phyloP scores from a whole-genome alignment of 2,329 filamentous ascomycete species.

The Colletotrichum musae region DNA sequence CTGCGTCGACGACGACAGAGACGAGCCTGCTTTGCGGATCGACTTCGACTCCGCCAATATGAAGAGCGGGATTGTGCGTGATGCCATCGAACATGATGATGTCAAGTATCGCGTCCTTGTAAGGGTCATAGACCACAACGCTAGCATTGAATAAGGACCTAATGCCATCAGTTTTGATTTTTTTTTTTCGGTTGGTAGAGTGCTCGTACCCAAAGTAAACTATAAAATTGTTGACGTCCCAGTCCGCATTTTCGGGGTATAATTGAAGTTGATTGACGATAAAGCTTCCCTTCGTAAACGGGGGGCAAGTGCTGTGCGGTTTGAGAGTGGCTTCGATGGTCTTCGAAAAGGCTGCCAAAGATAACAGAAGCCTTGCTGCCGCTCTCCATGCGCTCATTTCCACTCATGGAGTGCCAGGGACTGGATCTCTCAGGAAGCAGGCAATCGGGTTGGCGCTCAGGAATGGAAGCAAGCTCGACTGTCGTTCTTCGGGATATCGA shows the following conservation, averaged over 20 bases:
- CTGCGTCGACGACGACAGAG: constrained; percentile 41
- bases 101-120: constrained; percentile 38
- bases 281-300: constrained; percentile 44
- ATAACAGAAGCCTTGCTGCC: neutral
- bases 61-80: constrained; percentile 37
- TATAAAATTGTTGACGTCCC: constrained; percentile 49
- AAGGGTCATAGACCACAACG: constrained; percentile 43
- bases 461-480: too few species aligned
- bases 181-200: too few species aligned
- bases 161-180: neutral
- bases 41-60: constrained; percentile 41
- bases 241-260: constrained; percentile 55
- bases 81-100: constrained; percentile 41
- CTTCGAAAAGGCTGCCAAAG: neutral
- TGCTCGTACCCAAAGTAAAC: constrained; percentile 49
- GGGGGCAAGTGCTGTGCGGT: constrained; percentile 36
- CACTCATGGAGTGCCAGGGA: too few species aligned
- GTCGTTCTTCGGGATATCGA: too few species aligned
- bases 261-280: constrained; percentile 49
- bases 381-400: neutral
- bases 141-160: constrained; percentile 44
- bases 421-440: too few species aligned
- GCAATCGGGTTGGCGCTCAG: too few species aligned
- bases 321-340: constrained; percentile 1
- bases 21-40: constrained; percentile 39